Conservation (phyloP, 331 rosid genomes). For the Prunus yedoensis region DNA sequence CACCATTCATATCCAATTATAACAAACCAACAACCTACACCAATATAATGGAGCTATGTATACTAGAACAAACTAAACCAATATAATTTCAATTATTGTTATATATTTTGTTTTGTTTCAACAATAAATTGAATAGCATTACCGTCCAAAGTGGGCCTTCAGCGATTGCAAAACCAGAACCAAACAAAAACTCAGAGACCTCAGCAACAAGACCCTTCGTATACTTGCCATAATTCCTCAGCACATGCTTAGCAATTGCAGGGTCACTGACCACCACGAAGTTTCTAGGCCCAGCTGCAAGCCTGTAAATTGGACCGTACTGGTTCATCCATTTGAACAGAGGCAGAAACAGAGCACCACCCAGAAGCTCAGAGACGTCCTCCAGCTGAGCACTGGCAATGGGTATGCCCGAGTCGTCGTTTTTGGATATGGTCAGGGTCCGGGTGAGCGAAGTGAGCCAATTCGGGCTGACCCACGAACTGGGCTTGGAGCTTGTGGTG, state of each 20-base stretch:
- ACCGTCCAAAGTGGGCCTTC: slow-evolving; percentile 97
- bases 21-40: neutral
- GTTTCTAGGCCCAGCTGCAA: slow-evolving; percentile 90
- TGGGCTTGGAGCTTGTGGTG: slow-evolving; percentile 31
- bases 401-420: slow-evolving; percentile 61
- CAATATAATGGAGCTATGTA: neutral
- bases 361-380: slow-evolving; percentile 93
- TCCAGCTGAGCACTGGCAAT: slow-evolving; percentile 75
- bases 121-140: slow-evolving; percentile 16
- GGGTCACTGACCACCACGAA: slow-evolving; percentile 95
- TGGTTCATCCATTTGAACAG: slow-evolving; percentile 87
- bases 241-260: slow-evolving; percentile 83
- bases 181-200: slow-evolving; percentile 84
- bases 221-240: slow-evolving; percentile 73
- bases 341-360: slow-evolving; percentile 90
- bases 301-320: slow-evolving; percentile 80
- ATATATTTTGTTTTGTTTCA: neutral
- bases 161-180: slow-evolving; percentile 92
- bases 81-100: neutral
- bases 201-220: slow-evolving; percentile 84
- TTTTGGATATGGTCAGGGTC: slow-evolving; percentile 42
- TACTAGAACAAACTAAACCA: neutral
- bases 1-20: neutral
- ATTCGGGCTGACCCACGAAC: slow-evolving; percentile 90
- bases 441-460: slow-evolving; percentile 83